Evolutionary conservation across 2,329 filamentous ascomycete species (phyloP), one percentile per base, ranked within the genome.

Genomic region (Fusarium sp.): DNA sequence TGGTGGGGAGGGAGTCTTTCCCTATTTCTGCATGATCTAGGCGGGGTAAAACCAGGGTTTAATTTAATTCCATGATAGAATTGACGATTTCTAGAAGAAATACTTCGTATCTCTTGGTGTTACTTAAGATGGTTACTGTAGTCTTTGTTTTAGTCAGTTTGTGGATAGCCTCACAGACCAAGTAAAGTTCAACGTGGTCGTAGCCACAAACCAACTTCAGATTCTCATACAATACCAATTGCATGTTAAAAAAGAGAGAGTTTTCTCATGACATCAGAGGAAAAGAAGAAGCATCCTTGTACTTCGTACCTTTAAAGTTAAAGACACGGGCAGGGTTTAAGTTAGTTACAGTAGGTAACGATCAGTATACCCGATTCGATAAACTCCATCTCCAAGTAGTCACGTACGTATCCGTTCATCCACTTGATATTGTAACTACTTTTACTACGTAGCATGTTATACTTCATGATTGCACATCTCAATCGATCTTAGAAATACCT

Each of bases 281-380:
- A 17, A n/a, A n/a, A 10, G n/a, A 4, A n/a, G 6, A 35, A 35
- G 7, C 17, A 35, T n/a, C 17, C 32, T 23, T 47, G 44, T 4
- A 17, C 13, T n/a, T 17, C 43, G 44, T 4, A 17, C 13, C 20
- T 17, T 22, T 30, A 4, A 7, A 47, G 25, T 40, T 23, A 30
- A 8, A 37, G 11, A 32, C 25, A 37, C 15, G 15, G 17, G n/a
- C 17, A 37, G 35, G 35, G 30, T 14, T 33, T 15, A 15, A 33
- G 30, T 33, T 37, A 7, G 13, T 15, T 37, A 10, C 17, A 19
- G 63, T 14, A 30, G 27, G 27, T 11, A 17, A 46, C 66, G 66
- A 68, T 70, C 49, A 68, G 66, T 49, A 68, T 68, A 68, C 66
- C 66, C 62, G 23, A 68, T 67, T 50, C 43, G 58, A 67, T n/a